Percentiles rank a stretch among this genome's conserved stretches.
These are phyloP conservation scores for Cucurbita argyrosperma DNA, from an alignment of 306 rosid species.

Conservation along the genomic window DNA sequence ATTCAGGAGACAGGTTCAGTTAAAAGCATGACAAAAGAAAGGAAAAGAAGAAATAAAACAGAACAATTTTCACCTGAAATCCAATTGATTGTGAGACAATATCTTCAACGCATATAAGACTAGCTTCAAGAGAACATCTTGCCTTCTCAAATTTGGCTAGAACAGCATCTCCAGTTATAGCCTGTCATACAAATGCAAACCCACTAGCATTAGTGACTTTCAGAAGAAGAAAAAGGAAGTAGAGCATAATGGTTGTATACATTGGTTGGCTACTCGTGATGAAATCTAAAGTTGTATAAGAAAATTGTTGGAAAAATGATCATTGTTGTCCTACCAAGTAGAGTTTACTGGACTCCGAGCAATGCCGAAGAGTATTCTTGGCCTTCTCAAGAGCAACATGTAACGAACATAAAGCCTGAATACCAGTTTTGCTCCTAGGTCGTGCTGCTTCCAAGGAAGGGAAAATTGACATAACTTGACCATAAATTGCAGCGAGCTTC, in stretches of 20 bases:
- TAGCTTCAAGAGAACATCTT: conserved; percentile 72
- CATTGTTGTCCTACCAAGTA: conserved; percentile 44
- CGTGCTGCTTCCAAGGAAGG: conserved; percentile 95
- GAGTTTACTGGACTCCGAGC: conserved; percentile 87
- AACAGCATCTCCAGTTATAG: conserved; percentile 90
- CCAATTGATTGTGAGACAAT: conserved; percentile 91
- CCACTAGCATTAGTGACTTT: conserved; percentile 6
- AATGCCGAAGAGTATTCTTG: conserved; percentile 79
- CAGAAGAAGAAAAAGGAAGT: not conserved
- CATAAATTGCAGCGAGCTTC: conserved; percentile 59
- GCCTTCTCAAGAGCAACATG: conserved; percentile 88
- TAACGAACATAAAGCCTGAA: conserved; percentile 85
- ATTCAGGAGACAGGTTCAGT: not conserved
- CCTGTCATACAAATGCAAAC: conserved; percentile 33
- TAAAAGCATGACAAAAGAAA: not conserved
- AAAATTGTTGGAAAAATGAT: not conserved
- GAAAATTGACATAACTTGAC: conserved; percentile 63
- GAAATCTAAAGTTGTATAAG: not conserved
- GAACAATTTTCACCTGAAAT: conserved; percentile 48
- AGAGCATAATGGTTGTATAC: not conserved
- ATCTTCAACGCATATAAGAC: conserved; percentile 76
- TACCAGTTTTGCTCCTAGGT: conserved; percentile 90
- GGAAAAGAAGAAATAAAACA: not conserved
- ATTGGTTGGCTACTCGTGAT: not conserved
- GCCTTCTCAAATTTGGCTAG: conserved; percentile 77